These are phyloP conservation scores for Backusella tuberculispora DNA, from an alignment of 192 early-diverging fungal species.

Conservation along the genomic window DNA sequence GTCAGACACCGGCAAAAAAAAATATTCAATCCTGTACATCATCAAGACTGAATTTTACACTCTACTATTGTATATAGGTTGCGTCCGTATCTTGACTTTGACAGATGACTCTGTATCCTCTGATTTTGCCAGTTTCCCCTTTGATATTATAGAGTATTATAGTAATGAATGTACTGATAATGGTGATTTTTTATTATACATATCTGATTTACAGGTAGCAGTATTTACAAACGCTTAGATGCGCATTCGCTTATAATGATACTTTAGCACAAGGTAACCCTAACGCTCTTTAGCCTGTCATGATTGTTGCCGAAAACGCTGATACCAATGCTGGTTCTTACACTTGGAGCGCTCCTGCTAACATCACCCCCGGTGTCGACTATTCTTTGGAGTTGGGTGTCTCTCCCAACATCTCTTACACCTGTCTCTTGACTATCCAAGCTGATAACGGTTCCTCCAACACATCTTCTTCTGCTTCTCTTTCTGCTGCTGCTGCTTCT, in stretches of 20 bases:
- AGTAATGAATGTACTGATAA: constrained; percentile 44
- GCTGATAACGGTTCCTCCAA: too few species aligned
- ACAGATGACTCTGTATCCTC: not conserved
- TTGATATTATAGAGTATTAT: constrained; percentile 55
- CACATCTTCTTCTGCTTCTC: too few species aligned
- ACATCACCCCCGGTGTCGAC: constrained; percentile 27
- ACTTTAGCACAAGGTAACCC: constrained; percentile 27
- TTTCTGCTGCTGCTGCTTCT: too few species aligned
- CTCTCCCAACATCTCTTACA: constrained; percentile 36
- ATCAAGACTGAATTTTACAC: too few species aligned
- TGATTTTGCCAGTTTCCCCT: constrained; percentile 40
- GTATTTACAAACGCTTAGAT: too few species aligned
- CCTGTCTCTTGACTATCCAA: constrained; percentile 34
- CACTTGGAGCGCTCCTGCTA: constrained; percentile 36
- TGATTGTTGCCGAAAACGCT: constrained; percentile 31
- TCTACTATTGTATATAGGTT: too few species aligned
- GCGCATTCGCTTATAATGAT: too few species aligned
- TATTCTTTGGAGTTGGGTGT: constrained; percentile 40
- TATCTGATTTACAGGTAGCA: constrained; percentile 35
- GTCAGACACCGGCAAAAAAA: too few species aligned
- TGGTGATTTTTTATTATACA: constrained; percentile 47
- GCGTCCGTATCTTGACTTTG: too few species aligned
- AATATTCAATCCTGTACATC: too few species aligned
- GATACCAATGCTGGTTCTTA: constrained; percentile 19
- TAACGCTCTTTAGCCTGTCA: constrained; percentile 33